phyloP scores from a whole-genome alignment of 139 green algal genomes.

The Diplosphaera chodatii region DNA sequence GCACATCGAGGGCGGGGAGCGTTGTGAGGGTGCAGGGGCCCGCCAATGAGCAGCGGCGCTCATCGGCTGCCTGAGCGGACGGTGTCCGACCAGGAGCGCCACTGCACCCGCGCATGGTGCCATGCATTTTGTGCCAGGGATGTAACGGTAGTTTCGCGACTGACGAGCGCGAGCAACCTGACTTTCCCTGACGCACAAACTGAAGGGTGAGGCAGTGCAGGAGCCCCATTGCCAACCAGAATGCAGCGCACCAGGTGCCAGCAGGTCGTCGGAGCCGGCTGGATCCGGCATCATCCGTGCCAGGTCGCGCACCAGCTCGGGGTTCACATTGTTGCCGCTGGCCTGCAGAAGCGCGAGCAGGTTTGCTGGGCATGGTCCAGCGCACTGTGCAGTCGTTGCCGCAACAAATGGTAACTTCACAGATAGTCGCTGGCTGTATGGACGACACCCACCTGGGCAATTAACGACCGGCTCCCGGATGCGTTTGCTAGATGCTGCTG shows the following conservation, averaged over 20 bases:
- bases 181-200: slow-evolving; percentile 1
- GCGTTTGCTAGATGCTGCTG: too few relatives aligned
- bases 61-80: not conserved
- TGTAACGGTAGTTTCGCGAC: not conserved
- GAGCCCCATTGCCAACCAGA: too few relatives aligned
- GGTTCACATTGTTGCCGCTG: not conserved
- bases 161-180: not conserved
- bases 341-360: too few relatives aligned
- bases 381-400: too few relatives aligned
- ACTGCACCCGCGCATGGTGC: not conserved
- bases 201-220: too few relatives aligned
- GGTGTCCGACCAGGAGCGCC: not conserved
- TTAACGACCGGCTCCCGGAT: too few relatives aligned
- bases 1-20: too few relatives aligned
- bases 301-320: not conserved
- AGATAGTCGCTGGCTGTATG: too few relatives aligned
- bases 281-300: not conserved
- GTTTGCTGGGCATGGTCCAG: too few relatives aligned
- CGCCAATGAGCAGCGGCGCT: not conserved
- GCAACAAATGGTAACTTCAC: too few relatives aligned
- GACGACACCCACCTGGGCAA: too few relatives aligned
- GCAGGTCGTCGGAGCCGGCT: not conserved
- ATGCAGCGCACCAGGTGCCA: not conserved
- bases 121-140: not conserved
- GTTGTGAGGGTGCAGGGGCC: not conserved